Evolutionary conservation across 1,284 basidiomycete genomes (phyloP), one percentile per base, ranked within the genome.

Genomic region (Cryptococcus depauperatus): DNA sequence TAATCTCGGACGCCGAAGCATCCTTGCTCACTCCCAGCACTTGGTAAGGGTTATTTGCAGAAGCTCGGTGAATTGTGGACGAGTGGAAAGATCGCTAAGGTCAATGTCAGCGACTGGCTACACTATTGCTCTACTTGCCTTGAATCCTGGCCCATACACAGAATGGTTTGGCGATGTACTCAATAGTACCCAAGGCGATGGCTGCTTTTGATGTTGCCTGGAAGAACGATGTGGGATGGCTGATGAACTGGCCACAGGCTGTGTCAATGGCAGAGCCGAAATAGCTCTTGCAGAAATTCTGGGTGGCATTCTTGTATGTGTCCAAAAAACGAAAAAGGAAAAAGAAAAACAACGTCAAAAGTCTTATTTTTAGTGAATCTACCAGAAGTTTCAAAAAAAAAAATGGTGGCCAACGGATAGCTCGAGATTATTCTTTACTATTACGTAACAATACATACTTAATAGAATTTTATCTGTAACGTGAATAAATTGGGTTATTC

Each of bases 1-100:
- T 99, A 64, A 99, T 96, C 57, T 98, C 91, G 35, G 83, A 80
- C 16, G 81, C 68, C 22, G 81, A 77, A 37, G 93, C 86, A 68
- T 92, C 88, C 60, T 82, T 82, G 57, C 78, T 79, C 11, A 98
- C 85, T 23, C 93, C 93, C 8, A 99, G 74, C 16, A 88, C 83
- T 35, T 85, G 72, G 69, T 99, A 99, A 0, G 95, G 95, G 66
- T 91, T 83, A 69, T 90, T 95, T n/a, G 79, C 66, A 6, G 70
- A 62, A 2, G 81, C 81, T 47, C 63, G 64, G 35, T 72, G 68
- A 14, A 76, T 67, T 13, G 75, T 61, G 21, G 86, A 80, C 11
- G 81, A 75, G 73, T 93, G 90, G 64, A 93, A 79, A 10, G 74
- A 61, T 56, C 86, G 83, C 85, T 89, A 45, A 35, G 18, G 26